A percentile compares a stretch with the other conserved stretches of the same genome.
Evolutionary conservation across 139 green algal species (phyloP).

Genomic region (Edaphochlamys debaryana): DNA sequence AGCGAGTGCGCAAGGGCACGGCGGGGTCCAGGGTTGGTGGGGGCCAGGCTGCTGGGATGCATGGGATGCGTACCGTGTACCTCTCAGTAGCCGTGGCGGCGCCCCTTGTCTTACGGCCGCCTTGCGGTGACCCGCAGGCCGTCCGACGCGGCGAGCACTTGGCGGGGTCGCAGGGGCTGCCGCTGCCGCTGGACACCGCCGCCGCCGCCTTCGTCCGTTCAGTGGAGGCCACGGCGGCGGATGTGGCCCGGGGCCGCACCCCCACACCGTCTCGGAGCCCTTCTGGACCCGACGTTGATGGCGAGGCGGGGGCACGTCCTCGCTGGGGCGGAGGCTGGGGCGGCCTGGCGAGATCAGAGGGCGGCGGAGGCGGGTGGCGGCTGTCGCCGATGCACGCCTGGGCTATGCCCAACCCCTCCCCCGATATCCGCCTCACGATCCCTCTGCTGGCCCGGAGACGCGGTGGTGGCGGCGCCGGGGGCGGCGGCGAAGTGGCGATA

Average conservation of each 20-base stretch:
- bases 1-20: neutral
- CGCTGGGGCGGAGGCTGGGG: too few relatives aligned
- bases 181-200: neutral
- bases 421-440: slow-evolving; percentile 36
- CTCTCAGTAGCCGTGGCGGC: too few relatives aligned
- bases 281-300: neutral
- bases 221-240: neutral
- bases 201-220: neutral
- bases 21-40: neutral
- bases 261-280: neutral
- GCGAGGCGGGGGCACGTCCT: neutral
- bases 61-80: neutral
- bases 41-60: neutral
- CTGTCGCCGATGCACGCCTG: neutral
- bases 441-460: neutral
- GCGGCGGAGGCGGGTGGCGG: neutral
- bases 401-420: slow-evolving; percentile 8
- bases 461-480: neutral
- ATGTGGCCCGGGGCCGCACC: too few relatives aligned
- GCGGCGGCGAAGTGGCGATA: neutral
- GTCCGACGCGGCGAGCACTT: neutral
- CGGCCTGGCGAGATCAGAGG: neutral
- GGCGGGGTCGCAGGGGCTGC: neutral
- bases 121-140: neutral
- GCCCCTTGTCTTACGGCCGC: neutral